Conservation (phyloP, 2,329 filamentous ascomycete genomes). For the Dryadomyces quercus-mongolicae region DNA sequence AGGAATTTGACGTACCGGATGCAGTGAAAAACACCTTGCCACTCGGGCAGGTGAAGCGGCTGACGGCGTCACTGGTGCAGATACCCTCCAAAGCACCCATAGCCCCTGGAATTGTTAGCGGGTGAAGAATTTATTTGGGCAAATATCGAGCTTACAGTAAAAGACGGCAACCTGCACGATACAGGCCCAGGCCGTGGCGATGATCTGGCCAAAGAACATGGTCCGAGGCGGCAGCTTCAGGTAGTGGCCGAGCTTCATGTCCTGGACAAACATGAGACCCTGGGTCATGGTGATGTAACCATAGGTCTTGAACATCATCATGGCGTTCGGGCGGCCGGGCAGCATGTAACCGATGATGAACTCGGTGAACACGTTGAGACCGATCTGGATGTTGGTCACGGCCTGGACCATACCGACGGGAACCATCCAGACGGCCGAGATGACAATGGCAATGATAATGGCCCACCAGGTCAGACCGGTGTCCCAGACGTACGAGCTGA, state of each 20-base stretch:
- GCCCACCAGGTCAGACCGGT: not conserved
- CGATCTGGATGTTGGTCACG: conserved; percentile 40
- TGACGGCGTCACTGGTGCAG: conserved; percentile 33
- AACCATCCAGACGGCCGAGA: conserved; percentile 31
- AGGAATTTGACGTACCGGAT: conserved; percentile 17
- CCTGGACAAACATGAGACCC: conserved; percentile 12
- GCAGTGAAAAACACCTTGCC: conserved; percentile 48
- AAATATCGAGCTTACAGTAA: too few species aligned
- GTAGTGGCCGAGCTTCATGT: conserved; percentile 20
- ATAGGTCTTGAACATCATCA: conserved; percentile 38
- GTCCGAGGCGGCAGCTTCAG: conserved; percentile 20
- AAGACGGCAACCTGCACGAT: conserved; percentile 23
- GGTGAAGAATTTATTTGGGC: too few species aligned
- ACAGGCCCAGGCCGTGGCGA: conserved; percentile 22
- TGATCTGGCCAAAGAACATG: conserved; percentile 24
- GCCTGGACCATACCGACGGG: conserved; percentile 40
- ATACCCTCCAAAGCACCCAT: conserved; percentile 35
- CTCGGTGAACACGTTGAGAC: conserved; percentile 39
- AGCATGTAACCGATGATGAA: conserved; percentile 40
- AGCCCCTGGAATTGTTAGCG: not conserved
- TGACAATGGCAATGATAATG: not conserved
- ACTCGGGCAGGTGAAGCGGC: conserved; percentile 43
- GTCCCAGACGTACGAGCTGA: conserved; percentile 12
- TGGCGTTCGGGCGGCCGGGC: conserved; percentile 36
- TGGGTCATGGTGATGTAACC: conserved; percentile 11